These are phyloP conservation scores for Adansonia digitata DNA, from an alignment of 345 rosid species.

Conservation along the genomic window DNA sequence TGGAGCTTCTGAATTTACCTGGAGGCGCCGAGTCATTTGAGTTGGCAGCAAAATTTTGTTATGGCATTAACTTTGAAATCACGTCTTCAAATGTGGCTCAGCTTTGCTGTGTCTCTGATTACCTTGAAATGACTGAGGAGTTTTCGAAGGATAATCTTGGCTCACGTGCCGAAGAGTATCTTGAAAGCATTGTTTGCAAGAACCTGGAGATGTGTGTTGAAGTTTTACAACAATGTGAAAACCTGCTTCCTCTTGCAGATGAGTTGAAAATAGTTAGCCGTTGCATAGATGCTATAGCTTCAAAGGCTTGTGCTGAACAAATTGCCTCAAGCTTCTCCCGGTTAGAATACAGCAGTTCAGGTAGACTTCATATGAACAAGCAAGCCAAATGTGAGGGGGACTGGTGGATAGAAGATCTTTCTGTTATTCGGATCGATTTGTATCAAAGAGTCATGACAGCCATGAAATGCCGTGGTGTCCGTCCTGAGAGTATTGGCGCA, in stretches of 20 bases:
- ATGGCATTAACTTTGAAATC: constrained; percentile 86
- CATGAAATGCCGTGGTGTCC: constrained; percentile 94
- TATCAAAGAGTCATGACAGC: constrained; percentile 80
- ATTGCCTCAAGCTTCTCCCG: constrained; percentile 95
- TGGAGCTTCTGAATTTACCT: constrained; percentile 87
- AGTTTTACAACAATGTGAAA: constrained; percentile 84
- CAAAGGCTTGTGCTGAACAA: constrained; percentile 87
- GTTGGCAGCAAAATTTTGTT: constrained; percentile 90
- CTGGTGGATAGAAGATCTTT: constrained; percentile 97
- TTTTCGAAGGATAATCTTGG: constrained; percentile 81
- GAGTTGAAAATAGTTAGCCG: constrained; percentile 72
- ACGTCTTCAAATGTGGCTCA: constrained; percentile 86
- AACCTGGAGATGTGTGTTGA: constrained; percentile 83
- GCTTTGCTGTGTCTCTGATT: constrained; percentile 73
- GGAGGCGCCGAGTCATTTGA: constrained; percentile 87
- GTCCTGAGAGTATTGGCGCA: constrained; percentile 91
- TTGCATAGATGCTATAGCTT: constrained; percentile 89
- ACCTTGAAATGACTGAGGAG: constrained; percentile 93
- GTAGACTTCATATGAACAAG: constrained; percentile 91
- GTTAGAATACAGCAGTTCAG: constrained; percentile 95
- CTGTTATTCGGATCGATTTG: constrained; percentile 74
- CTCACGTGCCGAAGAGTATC: constrained; percentile 86
- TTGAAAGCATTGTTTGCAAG: constrained; percentile 78
- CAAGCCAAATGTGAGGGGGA: constrained; percentile 75
- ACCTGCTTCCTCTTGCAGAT: constrained; percentile 86